phyloP scores from a whole-genome alignment of 805 yeast genomes.

The Candida sonorensis region DNA sequence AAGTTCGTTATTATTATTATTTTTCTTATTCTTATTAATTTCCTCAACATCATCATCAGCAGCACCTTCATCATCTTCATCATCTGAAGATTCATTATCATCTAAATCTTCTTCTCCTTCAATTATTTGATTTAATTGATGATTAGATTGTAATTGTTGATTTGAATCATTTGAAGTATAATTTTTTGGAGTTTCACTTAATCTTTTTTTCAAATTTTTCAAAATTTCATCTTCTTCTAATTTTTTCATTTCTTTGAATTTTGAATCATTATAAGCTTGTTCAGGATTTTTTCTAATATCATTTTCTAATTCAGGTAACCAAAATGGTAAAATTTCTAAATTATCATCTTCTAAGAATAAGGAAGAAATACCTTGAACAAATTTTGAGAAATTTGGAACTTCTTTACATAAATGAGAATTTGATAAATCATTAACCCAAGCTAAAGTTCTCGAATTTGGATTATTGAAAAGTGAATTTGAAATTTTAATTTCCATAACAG shows the following conservation, averaged over 20 bases:
- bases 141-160: no score
- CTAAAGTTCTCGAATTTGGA: conserved; percentile 37
- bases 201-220: conserved; percentile 35
- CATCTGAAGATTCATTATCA: conserved; percentile 47
- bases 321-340: conserved; percentile 84
- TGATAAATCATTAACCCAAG: conserved; percentile 85
- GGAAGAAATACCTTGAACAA: conserved; percentile 86
- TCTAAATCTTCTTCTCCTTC: conserved; percentile 27
- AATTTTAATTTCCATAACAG: conserved; percentile 79
- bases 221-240: conserved; percentile 31
- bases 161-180: conserved; percentile 16
- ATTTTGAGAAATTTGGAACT: conserved; percentile 89
- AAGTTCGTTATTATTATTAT: no score
- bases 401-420: conserved; percentile 82
- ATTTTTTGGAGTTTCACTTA: conserved; percentile 33
- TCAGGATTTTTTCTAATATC: conserved; percentile 76
- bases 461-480: conserved; percentile 39
- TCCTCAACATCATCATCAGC: no score
- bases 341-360: conserved; percentile 86
- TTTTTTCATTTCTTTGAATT: conserved; percentile 43
- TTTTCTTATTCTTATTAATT: no score
- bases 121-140: conserved; percentile 27
- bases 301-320: conserved; percentile 85
- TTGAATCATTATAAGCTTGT: conserved; percentile 66
- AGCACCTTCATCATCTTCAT: no score